These are phyloP conservation scores for Panaeolus cyanescens DNA, from an alignment of 768 basidiomycete genomes.

Conservation along the genomic window DNA sequence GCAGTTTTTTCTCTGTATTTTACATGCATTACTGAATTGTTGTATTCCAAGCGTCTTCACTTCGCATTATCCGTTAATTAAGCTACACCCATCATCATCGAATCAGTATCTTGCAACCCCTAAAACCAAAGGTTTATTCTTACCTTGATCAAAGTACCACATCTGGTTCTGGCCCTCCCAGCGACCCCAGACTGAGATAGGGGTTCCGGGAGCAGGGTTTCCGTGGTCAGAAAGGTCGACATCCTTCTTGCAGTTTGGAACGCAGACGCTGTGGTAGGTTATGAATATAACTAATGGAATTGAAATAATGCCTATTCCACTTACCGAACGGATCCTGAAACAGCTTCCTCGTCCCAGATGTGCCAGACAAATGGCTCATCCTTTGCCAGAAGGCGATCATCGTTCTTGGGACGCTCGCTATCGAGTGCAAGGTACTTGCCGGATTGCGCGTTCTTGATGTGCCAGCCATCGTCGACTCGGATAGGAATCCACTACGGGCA, in stretches of 20 bases:
- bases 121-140: too few relatives aligned
- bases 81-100: too few relatives aligned
- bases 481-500: neutral
- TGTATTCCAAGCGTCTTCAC: too few relatives aligned
- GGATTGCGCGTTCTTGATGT: conserved; percentile 30
- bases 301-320: conserved; percentile 14
- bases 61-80: too few relatives aligned
- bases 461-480: conserved; percentile 12
- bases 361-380: conserved; percentile 31
- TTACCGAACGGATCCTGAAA: conserved; percentile 21
- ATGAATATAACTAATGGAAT: neutral
- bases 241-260: conserved; percentile 32
- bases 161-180: conserved; percentile 43
- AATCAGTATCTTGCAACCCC: too few relatives aligned
- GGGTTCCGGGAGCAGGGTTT: conserved; percentile 38
- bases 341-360: conserved; percentile 31
- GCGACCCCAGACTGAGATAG: conserved; percentile 40
- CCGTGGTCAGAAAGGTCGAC: conserved; percentile 44
- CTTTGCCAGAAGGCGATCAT: conserved; percentile 26
- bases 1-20: too few relatives aligned
- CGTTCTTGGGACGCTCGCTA: conserved; percentile 23
- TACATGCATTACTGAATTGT: too few relatives aligned
- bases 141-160: conserved; percentile 23
- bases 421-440: conserved; percentile 31
- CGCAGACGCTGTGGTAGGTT: conserved; percentile 31